phyloP scores from a whole-genome alignment of 306 rosid genomes.

The Fragaria vesca region DNA sequence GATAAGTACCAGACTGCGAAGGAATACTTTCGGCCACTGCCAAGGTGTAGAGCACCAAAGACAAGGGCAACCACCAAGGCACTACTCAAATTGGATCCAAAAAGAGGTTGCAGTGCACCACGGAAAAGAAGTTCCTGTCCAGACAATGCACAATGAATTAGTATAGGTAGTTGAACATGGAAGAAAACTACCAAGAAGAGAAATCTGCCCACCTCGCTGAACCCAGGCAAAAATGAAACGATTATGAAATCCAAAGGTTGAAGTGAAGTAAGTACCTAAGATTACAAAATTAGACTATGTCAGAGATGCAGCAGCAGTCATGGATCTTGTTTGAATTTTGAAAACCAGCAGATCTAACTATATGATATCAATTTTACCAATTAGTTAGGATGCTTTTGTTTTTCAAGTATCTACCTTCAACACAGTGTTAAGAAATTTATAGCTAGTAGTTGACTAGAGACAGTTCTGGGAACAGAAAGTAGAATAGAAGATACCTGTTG shows the following conservation, averaged over 20 bases:
- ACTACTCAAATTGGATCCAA: slow-evolving; percentile 78
- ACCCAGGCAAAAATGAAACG: slow-evolving; percentile 72
- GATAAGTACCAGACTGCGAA: slow-evolving; percentile 71
- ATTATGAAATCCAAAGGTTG: slow-evolving; percentile 71
- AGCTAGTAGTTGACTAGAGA: neutral
- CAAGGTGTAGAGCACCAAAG: slow-evolving; percentile 81
- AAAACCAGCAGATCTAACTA: slow-evolving; percentile 20
- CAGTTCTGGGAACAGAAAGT: slow-evolving; percentile 20
- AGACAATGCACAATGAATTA: slow-evolving; percentile 9
- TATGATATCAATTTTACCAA: neutral
- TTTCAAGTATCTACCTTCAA: neutral
- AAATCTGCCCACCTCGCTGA: slow-evolving; percentile 69
- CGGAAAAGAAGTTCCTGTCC: slow-evolving; percentile 87
- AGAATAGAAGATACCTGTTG: slow-evolving; percentile 58
- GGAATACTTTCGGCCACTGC: slow-evolving; percentile 82
- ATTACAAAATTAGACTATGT: slow-evolving; percentile 27
- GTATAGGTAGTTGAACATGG: slow-evolving; percentile 8
- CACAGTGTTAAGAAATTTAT: neutral
- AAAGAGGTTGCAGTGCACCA: slow-evolving; percentile 78
- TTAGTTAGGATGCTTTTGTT: neutral
- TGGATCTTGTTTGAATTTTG: neutral
- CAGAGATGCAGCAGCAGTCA: slow-evolving; percentile 24
- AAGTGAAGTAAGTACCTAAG: slow-evolving; percentile 82
- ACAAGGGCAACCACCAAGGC: slow-evolving; percentile 53
- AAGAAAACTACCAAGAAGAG: slow-evolving; percentile 1